Base-by-base conservation (phyloP, 208 protist genomes). In the Acanthamoeba lenticulata region DNA sequence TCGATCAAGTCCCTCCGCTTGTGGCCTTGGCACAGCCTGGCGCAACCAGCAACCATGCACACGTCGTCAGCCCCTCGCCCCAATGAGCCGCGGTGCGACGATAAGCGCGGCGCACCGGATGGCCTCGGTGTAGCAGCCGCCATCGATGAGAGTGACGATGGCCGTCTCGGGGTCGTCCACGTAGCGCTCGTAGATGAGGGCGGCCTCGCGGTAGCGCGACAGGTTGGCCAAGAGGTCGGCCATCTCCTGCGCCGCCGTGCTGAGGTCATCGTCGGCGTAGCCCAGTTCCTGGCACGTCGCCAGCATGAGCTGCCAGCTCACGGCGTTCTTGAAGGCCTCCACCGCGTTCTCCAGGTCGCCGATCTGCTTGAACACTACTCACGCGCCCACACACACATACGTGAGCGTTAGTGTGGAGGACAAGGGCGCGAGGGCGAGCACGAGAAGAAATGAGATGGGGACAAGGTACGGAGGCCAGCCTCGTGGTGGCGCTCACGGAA, bases 251-350 rank as follows among this genome's bases (percentile, higher is more conserved):
- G 86, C 86, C 9, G 44, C n/a, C 7, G 55, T 77, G 7, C 74
- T 47, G 29, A 74, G 21, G 36, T 92, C 86, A 13, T 92, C 62
- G 13, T 67, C 36, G 36, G 86, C 69, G 62, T 92, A 92, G 55
- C 49, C 44, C 32, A 92, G 60, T 29, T 65, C 47, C n/a, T 55
- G 36, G 40, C 57, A 67, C 19, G 86, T 92, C 15, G 86, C 86
- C 7, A 92, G 40, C 40, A 92, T 29, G 29, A 92, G 62, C 86
- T 74, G 86, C 86, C 86, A 92, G 38, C 60, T 92, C 86, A 74
- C 86, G 4, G 86, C 86, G n/a, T 34, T 92, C 86, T 92, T 92
- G 57, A 92, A 92, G 11, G 86, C 86, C 47, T 92, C 60, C 34
- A 74, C 52, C 40, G 86, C 86, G 40, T 92, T 92, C 27, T 92